Conservation (phyloP, 2,329 filamentous ascomycete genomes). For the Proliferodiscus dingleyae region DNA sequence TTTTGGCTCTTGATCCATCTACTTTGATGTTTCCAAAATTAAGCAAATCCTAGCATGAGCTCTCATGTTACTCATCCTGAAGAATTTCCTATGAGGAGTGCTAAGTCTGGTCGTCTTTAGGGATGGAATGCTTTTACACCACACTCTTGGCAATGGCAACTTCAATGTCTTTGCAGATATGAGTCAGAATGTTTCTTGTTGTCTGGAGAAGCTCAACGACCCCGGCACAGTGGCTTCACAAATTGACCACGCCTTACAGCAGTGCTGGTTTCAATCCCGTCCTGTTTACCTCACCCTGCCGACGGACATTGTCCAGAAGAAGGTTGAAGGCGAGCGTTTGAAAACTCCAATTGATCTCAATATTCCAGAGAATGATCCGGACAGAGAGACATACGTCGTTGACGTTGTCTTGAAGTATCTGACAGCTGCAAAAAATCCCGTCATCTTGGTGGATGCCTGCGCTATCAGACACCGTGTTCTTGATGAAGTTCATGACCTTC, state of each 20-base stretch:
- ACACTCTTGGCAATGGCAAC: slow-evolving; percentile 72
- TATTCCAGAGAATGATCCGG: slow-evolving; percentile 60
- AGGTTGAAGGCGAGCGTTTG: slow-evolving; percentile 69
- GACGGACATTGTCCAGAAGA: slow-evolving; percentile 72
- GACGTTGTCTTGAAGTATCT: slow-evolving; percentile 71
- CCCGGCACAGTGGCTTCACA: slow-evolving; percentile 64
- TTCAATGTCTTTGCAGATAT: slow-evolving; percentile 81
- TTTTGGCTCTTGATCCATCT: too few relatives aligned
- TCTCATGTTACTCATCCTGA: too few relatives aligned
- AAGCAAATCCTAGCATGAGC: too few relatives aligned
- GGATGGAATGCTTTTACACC: slow-evolving; percentile 51
- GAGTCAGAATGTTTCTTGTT: slow-evolving; percentile 66
- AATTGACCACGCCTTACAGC: slow-evolving; percentile 71
- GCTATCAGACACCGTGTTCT: slow-evolving; percentile 72
- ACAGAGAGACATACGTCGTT: slow-evolving; percentile 77
- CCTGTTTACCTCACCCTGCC: slow-evolving; percentile 83
- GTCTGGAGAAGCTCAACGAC: slow-evolving; percentile 65
- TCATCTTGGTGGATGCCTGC: slow-evolving; percentile 80
- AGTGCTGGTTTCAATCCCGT: slow-evolving; percentile 68
- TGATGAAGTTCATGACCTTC: slow-evolving; percentile 65
- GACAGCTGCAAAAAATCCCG: slow-evolving; percentile 65
- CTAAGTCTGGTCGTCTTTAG: too few relatives aligned
- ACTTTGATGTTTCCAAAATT: too few relatives aligned
- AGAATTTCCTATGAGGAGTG: too few relatives aligned
- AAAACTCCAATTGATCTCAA: slow-evolving; percentile 65